Percentiles rank a stretch among this genome's conserved stretches.
These are phyloP conservation scores for Berberis thunbergii DNA, from an alignment of 164 flowering plant genomes.

Conservation along the genomic window DNA sequence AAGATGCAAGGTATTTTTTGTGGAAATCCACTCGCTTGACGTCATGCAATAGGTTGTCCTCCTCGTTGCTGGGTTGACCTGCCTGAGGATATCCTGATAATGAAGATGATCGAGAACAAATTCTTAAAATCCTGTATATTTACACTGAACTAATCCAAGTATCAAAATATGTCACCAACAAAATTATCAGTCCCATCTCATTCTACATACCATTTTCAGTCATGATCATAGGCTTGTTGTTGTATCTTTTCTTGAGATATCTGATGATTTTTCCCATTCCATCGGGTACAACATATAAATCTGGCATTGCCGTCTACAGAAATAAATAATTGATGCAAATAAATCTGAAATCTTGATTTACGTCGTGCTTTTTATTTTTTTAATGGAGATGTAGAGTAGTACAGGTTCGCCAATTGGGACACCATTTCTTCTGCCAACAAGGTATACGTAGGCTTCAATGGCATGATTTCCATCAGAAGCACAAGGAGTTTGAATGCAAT, in stretches of 20 bases:
- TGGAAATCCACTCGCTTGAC: slow-evolving; percentile 31
- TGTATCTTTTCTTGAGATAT: slow-evolving; percentile 36
- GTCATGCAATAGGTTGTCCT: slow-evolving; percentile 22
- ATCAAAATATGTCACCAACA: neutral
- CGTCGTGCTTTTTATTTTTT: too few species aligned
- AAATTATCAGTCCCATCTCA: neutral
- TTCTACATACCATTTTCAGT: slow-evolving; percentile 50
- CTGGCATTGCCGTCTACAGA: slow-evolving; percentile 23
- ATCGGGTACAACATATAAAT: slow-evolving; percentile 39
- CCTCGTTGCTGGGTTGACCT: slow-evolving; percentile 5
- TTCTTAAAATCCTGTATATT: neutral
- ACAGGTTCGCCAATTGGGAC: slow-evolving; percentile 43
- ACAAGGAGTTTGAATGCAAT: slow-evolving; percentile 39
- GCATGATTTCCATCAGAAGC: slow-evolving; percentile 12
- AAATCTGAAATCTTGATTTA: neutral
- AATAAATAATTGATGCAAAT: neutral
- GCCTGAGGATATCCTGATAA: slow-evolving; percentile 20
- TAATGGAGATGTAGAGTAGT: neutral
- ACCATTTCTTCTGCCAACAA: slow-evolving; percentile 29
- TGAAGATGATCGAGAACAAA: neutral
- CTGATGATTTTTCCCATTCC: slow-evolving; percentile 44
- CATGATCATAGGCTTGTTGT: slow-evolving; percentile 41
- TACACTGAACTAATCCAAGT: neutral
- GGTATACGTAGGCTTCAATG: slow-evolving; percentile 27
- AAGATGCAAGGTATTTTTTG: slow-evolving; percentile 33